A percentile compares a stretch with the other conserved stretches of the same genome.
Evolutionary conservation across 2,329 filamentous ascomycete species (phyloP).

Genomic region (Claviceps monticola): DNA sequence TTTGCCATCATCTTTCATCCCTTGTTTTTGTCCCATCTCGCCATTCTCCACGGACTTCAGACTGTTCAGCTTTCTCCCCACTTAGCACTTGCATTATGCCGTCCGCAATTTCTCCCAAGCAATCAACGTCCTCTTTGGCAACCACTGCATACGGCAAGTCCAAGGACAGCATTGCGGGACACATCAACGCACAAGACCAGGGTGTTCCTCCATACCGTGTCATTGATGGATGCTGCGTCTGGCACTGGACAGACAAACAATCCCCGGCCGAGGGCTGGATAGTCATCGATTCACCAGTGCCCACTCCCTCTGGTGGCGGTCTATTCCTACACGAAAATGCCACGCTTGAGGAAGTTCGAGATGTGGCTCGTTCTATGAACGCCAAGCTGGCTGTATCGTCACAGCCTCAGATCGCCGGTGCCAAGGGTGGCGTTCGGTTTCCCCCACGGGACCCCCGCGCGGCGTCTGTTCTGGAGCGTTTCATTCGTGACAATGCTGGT

Average conservation of each 20-base stretch:
- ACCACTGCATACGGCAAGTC: not conserved
- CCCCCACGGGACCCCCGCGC: not conserved
- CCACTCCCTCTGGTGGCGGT: not conserved
- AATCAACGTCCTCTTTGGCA: not conserved
- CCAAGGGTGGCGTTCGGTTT: not conserved
- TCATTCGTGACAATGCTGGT: not conserved
- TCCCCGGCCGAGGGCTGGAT: not conserved
- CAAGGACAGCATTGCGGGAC: not conserved
- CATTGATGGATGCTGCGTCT: not conserved
- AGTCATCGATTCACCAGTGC: not conserved
- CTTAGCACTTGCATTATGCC: not conserved
- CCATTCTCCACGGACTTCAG: too few relatives aligned
- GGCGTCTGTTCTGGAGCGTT: not conserved
- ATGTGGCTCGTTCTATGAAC: not conserved
- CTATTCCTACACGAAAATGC: not conserved
- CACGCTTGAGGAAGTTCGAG: not conserved
- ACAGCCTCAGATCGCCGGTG: not conserved
- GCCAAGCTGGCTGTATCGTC: not conserved
- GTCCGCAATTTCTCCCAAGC: not conserved
- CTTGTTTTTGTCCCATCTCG: too few relatives aligned
- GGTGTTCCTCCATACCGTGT: not conserved
- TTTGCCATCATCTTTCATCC: too few relatives aligned
- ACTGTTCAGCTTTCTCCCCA: too few relatives aligned
- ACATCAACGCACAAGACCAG: not conserved
- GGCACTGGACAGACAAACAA: not conserved